These are phyloP conservation scores for Arthrobotrys conoides DNA, from an alignment of 2,329 filamentous ascomycete genomes.

Conservation along the genomic window DNA sequence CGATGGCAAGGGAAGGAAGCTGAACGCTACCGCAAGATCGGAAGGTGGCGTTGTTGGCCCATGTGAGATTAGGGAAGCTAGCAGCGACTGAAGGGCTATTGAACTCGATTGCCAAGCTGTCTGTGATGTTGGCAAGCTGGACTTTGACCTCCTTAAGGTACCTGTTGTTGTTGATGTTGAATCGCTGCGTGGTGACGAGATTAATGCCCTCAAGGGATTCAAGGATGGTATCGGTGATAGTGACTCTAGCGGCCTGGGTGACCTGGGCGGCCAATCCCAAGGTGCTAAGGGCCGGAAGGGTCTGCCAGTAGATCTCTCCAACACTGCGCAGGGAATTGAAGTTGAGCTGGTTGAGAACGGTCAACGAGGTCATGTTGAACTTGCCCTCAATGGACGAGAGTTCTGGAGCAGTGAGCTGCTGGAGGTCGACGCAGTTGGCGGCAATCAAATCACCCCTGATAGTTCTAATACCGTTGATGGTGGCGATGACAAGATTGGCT, in stretches of 20 bases:
- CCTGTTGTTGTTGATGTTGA: constrained; percentile 92
- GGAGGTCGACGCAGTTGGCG: constrained; percentile 73
- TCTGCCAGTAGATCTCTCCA: constrained; percentile 78
- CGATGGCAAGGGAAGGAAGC: constrained; percentile 78
- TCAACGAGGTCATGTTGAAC: constrained; percentile 80
- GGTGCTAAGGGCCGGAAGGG: constrained; percentile 76
- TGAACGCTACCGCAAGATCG: constrained; percentile 82
- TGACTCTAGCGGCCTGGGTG: constrained; percentile 76
- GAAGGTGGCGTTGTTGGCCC: constrained; percentile 85
- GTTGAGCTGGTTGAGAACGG: constrained; percentile 77
- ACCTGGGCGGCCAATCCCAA: constrained; percentile 77
- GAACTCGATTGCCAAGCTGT: constrained; percentile 79
- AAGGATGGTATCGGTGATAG: constrained; percentile 89
- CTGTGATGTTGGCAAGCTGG: constrained; percentile 81
- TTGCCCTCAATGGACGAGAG: constrained; percentile 77
- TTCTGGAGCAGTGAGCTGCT: constrained; percentile 71
- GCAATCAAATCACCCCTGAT: constrained; percentile 74
- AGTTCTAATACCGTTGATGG: constrained; percentile 74
- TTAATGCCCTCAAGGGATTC: constrained; percentile 84
- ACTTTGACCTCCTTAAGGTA: constrained; percentile 82
- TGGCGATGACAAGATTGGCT: constrained; percentile 73
- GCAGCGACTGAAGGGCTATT: constrained; percentile 81
- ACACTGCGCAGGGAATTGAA: constrained; percentile 78
- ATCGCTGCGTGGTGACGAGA: constrained; percentile 77
- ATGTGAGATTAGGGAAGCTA: constrained; percentile 82